Percentiles rank a stretch among this genome's conserved stretches.
phyloP scores from a whole-genome alignment of 352 stramenopile species.

The Phytophthora chlamydospora region DNA sequence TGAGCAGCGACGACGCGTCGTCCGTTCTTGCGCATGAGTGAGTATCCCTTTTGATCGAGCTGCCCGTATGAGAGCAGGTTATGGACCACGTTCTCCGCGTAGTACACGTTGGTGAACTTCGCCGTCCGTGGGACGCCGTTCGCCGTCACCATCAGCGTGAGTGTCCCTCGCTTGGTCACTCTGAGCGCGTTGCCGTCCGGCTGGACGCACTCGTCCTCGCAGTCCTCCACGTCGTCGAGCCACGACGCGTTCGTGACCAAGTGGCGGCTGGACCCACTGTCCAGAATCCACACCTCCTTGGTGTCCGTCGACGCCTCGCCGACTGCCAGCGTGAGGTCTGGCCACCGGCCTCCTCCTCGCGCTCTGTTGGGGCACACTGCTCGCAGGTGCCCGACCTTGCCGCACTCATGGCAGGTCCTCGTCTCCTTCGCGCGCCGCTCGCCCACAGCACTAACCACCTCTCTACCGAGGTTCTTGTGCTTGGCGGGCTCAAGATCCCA shows the following conservation, averaged over 20 bases:
- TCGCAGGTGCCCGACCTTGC: background rate
- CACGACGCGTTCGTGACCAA: background rate
- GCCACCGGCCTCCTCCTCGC: background rate
- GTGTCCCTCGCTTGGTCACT: background rate
- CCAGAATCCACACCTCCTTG: slow-evolving; percentile 7
- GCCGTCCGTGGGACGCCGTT: background rate
- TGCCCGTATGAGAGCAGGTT: slow-evolving; percentile 5
- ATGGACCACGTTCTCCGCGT: background rate
- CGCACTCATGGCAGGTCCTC: slow-evolving; percentile 3
- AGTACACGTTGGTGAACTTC: slow-evolving; percentile 7
- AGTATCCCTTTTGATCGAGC: background rate
- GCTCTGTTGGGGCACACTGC: background rate
- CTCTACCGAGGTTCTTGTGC: background rate
- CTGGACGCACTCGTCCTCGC: background rate
- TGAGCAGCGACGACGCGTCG: background rate
- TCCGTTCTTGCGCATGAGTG: background rate
- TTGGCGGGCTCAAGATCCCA: background rate
- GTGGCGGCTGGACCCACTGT: slow-evolving; percentile 5
- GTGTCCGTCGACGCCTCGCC: no score
- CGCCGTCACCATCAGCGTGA: background rate
- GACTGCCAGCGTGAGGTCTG: background rate
- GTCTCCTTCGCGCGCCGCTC: background rate
- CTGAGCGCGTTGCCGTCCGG: background rate
- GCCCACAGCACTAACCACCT: background rate
- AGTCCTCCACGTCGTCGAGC: slow-evolving; percentile 2